Conservation (phyloP, 2,329 filamentous ascomycete genomes). For the Claviceps purpurea region DNA sequence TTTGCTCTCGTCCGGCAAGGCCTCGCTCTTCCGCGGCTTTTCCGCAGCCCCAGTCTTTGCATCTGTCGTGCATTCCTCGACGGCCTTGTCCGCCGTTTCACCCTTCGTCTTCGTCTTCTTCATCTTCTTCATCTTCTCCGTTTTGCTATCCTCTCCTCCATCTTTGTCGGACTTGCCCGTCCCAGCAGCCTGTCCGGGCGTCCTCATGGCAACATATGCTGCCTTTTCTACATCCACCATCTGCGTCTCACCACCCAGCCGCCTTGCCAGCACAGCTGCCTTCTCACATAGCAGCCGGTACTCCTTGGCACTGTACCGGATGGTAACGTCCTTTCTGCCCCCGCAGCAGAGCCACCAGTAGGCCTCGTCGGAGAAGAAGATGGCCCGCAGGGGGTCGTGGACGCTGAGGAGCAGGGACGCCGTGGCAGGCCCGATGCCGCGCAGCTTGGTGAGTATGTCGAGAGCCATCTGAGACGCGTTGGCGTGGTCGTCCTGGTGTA, state of each 20-base stretch:
- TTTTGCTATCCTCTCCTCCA: background rate
- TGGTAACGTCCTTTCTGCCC: constrained; percentile 30
- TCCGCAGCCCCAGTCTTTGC: background rate
- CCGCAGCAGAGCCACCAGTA: constrained; percentile 54
- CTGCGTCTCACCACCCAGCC: constrained; percentile 31
- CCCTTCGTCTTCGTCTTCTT: background rate
- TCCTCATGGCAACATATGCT: constrained; percentile 52
- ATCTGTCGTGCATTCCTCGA: too few species aligned
- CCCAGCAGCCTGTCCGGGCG: background rate
- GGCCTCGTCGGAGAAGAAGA: constrained; percentile 73
- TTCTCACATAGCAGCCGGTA: constrained; percentile 42
- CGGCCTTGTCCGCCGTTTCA: background rate
- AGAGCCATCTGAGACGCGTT: constrained; percentile 29
- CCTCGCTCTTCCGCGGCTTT: background rate
- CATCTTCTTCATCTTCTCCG: background rate
- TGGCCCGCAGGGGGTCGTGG: constrained; percentile 41
- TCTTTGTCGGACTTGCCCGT: background rate
- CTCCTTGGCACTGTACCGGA: constrained; percentile 60
- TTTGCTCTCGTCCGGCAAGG: background rate
- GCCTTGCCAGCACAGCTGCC: constrained; percentile 28
- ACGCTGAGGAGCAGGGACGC: constrained; percentile 61
- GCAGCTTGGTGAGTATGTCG: constrained; percentile 44
- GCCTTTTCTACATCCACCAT: constrained; percentile 57
- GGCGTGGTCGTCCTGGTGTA: background rate
- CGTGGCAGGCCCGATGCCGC: constrained; percentile 67